Percentiles rank a stretch among this genome's conserved stretches.
Conservation (phyloP, 2,329 filamentous ascomycete genomes). For the Phaeosphaeriaceae sp. region DNA sequence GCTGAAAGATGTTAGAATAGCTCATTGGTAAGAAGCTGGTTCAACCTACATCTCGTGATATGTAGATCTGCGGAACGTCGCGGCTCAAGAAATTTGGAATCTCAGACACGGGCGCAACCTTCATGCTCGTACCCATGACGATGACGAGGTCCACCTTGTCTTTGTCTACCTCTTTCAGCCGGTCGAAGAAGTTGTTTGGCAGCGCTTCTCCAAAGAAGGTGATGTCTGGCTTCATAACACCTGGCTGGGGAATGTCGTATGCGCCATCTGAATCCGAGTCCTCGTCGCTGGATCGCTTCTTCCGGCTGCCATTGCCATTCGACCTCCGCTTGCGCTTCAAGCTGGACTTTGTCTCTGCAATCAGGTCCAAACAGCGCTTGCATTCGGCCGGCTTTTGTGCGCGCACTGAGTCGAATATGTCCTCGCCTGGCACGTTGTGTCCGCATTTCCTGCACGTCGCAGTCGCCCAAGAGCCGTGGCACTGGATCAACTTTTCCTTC, state of each 20-base stretch:
- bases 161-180: slow-evolving; percentile 81
- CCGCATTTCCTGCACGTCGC: slow-evolving; percentile 87
- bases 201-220: slow-evolving; percentile 96
- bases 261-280: slow-evolving; percentile 65
- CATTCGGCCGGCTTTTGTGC: slow-evolving; percentile 80
- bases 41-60: slow-evolving; percentile 72
- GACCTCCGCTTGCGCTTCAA: slow-evolving; percentile 62
- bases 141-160: slow-evolving; percentile 86
- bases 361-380: slow-evolving; percentile 68
- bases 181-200: slow-evolving; percentile 80
- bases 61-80: slow-evolving; percentile 88
- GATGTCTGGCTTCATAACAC: slow-evolving; percentile 96
- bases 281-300: slow-evolving; percentile 59
- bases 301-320: slow-evolving; percentile 51
- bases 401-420: slow-evolving; percentile 80
- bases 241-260: slow-evolving; percentile 71
- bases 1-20: slow-evolving; percentile 50
- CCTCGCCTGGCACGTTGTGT: slow-evolving; percentile 74
- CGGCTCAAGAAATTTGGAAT: slow-evolving; percentile 81
- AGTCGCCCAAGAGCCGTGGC: slow-evolving; percentile 94
- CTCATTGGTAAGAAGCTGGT: too few relatives aligned
- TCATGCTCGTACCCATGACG: slow-evolving; percentile 94
- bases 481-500: slow-evolving; percentile 86
- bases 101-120: slow-evolving; percentile 93
- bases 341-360: slow-evolving; percentile 57